A percentile compares a stretch with the other conserved stretches of the same genome.
These are phyloP conservation scores for Chytriomyces sp. DNA, from an alignment of 192 early-diverging fungal species.

Conservation along the genomic window DNA sequence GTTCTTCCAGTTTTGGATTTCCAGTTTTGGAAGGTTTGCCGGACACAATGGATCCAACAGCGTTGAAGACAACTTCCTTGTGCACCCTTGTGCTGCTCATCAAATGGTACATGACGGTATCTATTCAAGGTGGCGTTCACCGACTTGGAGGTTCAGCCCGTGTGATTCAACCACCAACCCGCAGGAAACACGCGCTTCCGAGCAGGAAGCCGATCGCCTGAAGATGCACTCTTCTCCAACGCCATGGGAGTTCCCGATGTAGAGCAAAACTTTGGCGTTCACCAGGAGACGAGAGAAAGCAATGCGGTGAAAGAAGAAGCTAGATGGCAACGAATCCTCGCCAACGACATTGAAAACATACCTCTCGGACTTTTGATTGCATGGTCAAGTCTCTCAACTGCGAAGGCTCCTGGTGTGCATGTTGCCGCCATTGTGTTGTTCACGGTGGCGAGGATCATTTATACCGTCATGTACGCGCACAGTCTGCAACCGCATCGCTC, in stretches of 20 bases:
- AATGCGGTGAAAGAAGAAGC: neutral
- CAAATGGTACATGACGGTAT: neutral
- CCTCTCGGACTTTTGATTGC: constrained; percentile 26
- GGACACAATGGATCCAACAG: neutral
- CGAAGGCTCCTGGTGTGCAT: neutral
- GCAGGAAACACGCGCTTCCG: neutral
- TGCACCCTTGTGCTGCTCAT: neutral
- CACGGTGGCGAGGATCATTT: constrained; percentile 2
- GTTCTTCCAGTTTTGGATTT: too few species aligned
- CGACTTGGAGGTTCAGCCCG: neutral
- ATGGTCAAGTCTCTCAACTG: neutral
- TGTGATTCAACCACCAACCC: neutral
- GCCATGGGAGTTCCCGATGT: neutral
- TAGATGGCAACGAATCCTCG: constrained; percentile 32
- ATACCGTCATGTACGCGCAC: constrained; percentile 26
- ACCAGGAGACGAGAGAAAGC: too few species aligned
- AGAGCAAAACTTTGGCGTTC: neutral
- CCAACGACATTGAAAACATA: constrained; percentile 37
- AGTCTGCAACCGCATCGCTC: constrained; percentile 32
- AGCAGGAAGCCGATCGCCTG: neutral
- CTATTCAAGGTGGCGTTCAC: neutral
- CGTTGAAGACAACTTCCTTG: neutral
- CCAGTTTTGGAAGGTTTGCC: too few species aligned
- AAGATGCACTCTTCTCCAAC: neutral
- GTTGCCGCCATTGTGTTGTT: neutral